Evolutionary conservation across 129 eudicot species (phyloP).

Genomic region (Smallanthus sonchifolius): DNA sequence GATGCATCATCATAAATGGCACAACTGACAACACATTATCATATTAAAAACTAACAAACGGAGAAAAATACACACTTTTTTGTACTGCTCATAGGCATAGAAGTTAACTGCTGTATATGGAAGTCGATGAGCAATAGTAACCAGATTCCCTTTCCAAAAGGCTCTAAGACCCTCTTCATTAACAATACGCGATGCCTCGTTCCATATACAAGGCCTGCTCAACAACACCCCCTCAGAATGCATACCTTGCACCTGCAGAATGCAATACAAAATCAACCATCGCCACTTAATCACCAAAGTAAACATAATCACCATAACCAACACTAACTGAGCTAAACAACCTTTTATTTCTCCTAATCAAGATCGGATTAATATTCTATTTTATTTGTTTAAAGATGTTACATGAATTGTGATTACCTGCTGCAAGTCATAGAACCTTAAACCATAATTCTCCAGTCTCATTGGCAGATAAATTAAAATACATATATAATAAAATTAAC

Average conservation of each 20-base stretch:
- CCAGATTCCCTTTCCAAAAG: slow-evolving; percentile 93
- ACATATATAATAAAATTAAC: neutral
- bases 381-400: neutral
- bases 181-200: slow-evolving; percentile 69
- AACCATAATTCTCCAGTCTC: neutral
- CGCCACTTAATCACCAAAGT: neutral
- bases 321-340: neutral
- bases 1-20: neutral
- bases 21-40: neutral
- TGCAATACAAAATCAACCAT: neutral
- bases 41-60: neutral
- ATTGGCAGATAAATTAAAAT: neutral
- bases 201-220: slow-evolving; percentile 77
- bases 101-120: slow-evolving; percentile 86
- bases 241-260: slow-evolving; percentile 84
- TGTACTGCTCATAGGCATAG: slow-evolving; percentile 72
- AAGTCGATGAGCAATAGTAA: slow-evolving; percentile 84
- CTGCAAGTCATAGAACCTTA: too few relatives aligned
- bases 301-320: neutral
- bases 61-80: slow-evolving; percentile 42
- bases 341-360: neutral
- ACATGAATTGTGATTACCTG: neutral
- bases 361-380: neutral
- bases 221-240: slow-evolving; percentile 55
- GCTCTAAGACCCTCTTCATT: slow-evolving; percentile 89